Evolutionary conservation across 176 grass and related monocot species (phyloP).

Genomic region (Cymbopogon citratus): DNA sequence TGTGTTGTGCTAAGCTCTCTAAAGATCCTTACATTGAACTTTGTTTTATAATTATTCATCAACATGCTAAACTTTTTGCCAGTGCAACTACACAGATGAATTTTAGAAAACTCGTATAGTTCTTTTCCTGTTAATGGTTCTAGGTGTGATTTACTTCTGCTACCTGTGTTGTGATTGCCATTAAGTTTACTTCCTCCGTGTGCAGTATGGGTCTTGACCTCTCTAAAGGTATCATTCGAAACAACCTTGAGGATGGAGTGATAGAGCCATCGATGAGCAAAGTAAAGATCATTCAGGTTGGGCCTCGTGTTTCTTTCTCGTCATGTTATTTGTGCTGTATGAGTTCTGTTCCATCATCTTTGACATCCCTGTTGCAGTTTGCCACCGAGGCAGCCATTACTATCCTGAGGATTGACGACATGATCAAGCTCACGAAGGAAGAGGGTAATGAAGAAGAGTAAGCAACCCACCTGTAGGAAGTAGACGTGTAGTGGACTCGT

Average conservation of each 20-base stretch:
- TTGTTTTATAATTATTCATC: not conserved
- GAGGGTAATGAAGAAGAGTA: conserved; percentile 65
- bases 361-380: conserved; percentile 51
- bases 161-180: not conserved
- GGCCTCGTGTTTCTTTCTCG: not conserved
- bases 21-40: not conserved
- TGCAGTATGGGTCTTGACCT: conserved; percentile 91
- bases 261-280: conserved; percentile 97
- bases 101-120: not conserved
- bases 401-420: conserved; percentile 91
- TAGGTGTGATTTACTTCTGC: not conserved
- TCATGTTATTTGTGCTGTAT: not conserved
- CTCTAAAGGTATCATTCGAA: conserved; percentile 64
- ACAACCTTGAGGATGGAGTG: conserved; percentile 84
- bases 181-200: not conserved
- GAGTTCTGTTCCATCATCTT: not conserved
- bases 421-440: conserved; percentile 90
- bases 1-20: not conserved
- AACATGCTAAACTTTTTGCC: not conserved
- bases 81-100: not conserved
- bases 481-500: not conserved
- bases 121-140: not conserved
- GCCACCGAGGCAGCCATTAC: conserved; percentile 93
- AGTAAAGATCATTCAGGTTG: conserved; percentile 83
- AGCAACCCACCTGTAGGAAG: not conserved